These are phyloP conservation scores for Heliocybe sulcata DNA, from an alignment of 1,284 basidiomycete genomes.

Conservation along the genomic window DNA sequence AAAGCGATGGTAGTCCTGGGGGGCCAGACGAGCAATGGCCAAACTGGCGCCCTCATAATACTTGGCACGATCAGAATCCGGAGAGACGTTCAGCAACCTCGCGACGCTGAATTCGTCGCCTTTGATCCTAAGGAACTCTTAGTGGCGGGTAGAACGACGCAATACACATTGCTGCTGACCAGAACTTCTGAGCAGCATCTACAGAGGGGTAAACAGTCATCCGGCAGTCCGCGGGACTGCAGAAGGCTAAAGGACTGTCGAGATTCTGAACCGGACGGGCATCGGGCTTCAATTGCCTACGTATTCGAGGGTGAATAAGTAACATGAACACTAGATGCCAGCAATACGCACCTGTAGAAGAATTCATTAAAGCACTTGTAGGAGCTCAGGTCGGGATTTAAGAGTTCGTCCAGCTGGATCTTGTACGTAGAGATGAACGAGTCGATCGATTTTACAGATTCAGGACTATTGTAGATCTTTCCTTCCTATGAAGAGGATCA, in stretches of 20 bases:
- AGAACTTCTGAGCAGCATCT: conserved; percentile 58
- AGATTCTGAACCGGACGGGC: conserved; percentile 62
- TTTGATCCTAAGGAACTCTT: conserved; percentile 49
- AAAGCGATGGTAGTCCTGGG: conserved; percentile 83
- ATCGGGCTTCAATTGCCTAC: conserved; percentile 51
- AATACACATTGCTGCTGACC: conserved; percentile 36
- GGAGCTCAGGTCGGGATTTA: conserved; percentile 51
- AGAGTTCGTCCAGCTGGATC: conserved; percentile 56
- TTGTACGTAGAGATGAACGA: conserved; percentile 72
- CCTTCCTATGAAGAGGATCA: conserved; percentile 32
- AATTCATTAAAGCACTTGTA: conserved; percentile 81
- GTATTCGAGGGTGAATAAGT: not conserved
- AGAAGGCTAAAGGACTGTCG: conserved; percentile 45
- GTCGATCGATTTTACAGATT: conserved; percentile 56
- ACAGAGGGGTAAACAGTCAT: conserved; percentile 62
- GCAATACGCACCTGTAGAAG: conserved; percentile 47
- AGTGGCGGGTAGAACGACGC: not conserved
- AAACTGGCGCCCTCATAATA: conserved; percentile 42
- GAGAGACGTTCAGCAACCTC: conserved; percentile 40
- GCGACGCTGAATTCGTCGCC: conserved; percentile 67
- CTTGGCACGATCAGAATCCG: conserved; percentile 30
- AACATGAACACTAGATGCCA: not conserved
- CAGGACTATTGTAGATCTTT: conserved; percentile 43
- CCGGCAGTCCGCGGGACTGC: conserved; percentile 71
- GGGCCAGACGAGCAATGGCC: conserved; percentile 71